Evolutionary conservation across 148 eudicot genomes (phyloP), one percentile per base, ranked within the genome.

Genomic region (Amaranthus cruentus): DNA sequence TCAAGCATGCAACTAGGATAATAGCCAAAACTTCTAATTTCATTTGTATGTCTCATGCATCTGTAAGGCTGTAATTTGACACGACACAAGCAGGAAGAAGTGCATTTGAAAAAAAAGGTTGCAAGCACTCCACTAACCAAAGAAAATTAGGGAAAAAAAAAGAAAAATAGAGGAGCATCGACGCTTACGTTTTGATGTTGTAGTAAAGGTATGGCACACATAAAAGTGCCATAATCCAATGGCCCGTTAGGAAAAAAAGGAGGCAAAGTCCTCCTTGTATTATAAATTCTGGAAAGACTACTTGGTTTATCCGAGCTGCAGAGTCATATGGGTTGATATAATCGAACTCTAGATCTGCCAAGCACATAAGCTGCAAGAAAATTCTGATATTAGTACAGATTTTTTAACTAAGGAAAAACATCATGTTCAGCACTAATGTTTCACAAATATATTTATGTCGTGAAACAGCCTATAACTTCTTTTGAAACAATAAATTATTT

Each of bases 321-420:
- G 98, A 84, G 72, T 94, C 98, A 69, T 94, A 94, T 15, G 98
- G 97, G 77, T 94, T 94, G 76, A 91, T 88, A 80, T 91, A 91
- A 86, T 94, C 98, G 47, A 89, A 91, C 84, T 94, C 98, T 75
- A 94, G 86, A 88, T 94, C 98, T 10, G 97, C 89, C 88, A 94
- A 88, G 85, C 96, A 89, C 96, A 94, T 84, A 2, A 94, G 87
- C 98, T 94, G 97, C 89, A 88, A 58, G 15, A 76, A 61, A 76
- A 11, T 71, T 64, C 11, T 15, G 15, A 75, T 14, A 70, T 83
- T 55, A 83, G 75, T 64, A 49, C 11, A 72, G n/a, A 73, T 46
- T 9, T 28, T 55, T 54, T 11, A 48, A 56, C 5, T 8, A 15
- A 6, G 15, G 18, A 6, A 49, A 15, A 7, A 48, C 42, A 66